Evolutionary conservation across 75 land plant species (phyloP).

Genomic region (Adiantum capillusveneris): DNA sequence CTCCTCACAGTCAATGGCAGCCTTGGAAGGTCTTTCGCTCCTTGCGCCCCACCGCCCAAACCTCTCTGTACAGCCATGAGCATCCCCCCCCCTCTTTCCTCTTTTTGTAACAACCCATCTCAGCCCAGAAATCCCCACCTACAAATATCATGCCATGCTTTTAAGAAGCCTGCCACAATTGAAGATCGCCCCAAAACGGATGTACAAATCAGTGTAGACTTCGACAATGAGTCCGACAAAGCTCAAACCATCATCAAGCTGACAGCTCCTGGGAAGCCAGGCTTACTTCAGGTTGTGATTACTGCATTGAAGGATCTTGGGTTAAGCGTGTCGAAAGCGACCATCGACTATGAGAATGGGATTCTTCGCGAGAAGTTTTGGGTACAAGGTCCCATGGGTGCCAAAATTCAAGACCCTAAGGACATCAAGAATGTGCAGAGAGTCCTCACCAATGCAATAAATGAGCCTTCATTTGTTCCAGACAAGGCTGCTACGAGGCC

Average conservation of each 20-base stretch:
- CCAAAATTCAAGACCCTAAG: conserved; percentile 29
- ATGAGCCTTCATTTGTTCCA: not conserved
- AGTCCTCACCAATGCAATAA: conserved; percentile 39
- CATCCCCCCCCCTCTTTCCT: conserved; percentile 1
- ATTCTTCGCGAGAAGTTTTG: conserved; percentile 31
- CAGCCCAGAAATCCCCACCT: not conserved
- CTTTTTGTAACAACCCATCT: not conserved
- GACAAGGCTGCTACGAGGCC: conserved; percentile 1
- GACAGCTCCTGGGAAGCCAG: conserved; percentile 41
- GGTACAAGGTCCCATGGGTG: conserved; percentile 34
- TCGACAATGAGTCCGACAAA: conserved; percentile 26
- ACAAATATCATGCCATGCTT: not conserved
- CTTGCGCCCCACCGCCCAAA: too few relatives aligned
- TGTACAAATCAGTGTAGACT: conserved; percentile 3
- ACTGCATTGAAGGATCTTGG: conserved; percentile 45
- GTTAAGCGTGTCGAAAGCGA: conserved; percentile 35
- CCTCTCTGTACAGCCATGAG: too few relatives aligned
- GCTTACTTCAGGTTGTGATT: conserved; percentile 43
- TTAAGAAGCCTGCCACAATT: not conserved
- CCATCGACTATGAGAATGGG: conserved; percentile 38
- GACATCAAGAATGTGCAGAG: conserved; percentile 30
- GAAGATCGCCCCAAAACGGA: conserved; percentile 2
- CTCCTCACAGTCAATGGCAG: too few relatives aligned
- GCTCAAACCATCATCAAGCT: conserved; percentile 30
- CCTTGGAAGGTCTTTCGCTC: too few relatives aligned